Percentiles rank a stretch among this genome's conserved stretches.
These are phyloP conservation scores for Leccinum variabile DNA, from an alignment of 1,284 basidiomycete genomes.

Conservation along the genomic window DNA sequence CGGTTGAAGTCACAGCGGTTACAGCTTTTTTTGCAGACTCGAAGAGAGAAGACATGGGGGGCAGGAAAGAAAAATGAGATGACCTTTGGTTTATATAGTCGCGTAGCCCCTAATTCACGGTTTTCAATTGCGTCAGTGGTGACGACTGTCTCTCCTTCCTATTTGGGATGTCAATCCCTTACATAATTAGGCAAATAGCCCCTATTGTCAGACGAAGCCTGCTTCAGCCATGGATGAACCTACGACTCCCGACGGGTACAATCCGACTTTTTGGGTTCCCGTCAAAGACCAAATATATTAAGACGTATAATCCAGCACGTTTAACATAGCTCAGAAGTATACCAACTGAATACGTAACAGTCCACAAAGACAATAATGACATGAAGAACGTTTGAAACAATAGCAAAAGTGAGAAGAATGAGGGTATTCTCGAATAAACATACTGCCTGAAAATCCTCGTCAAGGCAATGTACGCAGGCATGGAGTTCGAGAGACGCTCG, in stretches of 20 bases:
- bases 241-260: background rate
- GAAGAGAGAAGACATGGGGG: constrained; percentile 24
- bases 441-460: constrained; percentile 35
- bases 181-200: background rate
- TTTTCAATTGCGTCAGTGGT: constrained; percentile 25
- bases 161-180: background rate
- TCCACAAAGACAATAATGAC: constrained; percentile 17
- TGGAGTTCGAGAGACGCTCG: constrained; percentile 52
- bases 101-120: constrained; percentile 12
- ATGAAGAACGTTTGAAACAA: constrained; percentile 7
- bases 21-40: constrained; percentile 19
- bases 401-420: constrained; percentile 1
- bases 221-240: too few species aligned
- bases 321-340: constrained; percentile 4
- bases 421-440: constrained; percentile 18
- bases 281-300: constrained; percentile 11
- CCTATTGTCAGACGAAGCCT: background rate
- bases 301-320: constrained; percentile 17
- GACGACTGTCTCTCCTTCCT: constrained; percentile 18
- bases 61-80: background rate
- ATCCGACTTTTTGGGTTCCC: background rate
- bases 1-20: constrained; percentile 10
- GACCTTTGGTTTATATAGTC: constrained; percentile 3
- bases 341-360: constrained; percentile 15
- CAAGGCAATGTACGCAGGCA: constrained; percentile 35